A percentile compares a stretch with the other conserved stretches of the same genome.
Evolutionary conservation across 2,329 filamentous ascomycete genomes (phyloP).

Genomic region (Corinectria fuckeliana): DNA sequence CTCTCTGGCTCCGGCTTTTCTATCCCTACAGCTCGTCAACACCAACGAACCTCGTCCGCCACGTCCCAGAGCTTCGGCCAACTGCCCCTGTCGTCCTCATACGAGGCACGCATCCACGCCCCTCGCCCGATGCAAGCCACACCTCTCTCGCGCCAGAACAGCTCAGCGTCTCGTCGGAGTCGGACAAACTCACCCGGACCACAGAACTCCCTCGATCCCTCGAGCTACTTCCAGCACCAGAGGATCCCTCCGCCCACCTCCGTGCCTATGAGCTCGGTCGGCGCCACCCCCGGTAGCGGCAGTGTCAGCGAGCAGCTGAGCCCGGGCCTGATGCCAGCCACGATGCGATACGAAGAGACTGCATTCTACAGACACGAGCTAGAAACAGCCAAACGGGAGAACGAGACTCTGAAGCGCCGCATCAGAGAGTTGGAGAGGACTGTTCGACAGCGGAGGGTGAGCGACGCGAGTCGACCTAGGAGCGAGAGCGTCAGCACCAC

Average conservation of each 20-base stretch:
- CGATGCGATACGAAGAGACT: slow-evolving; percentile 67
- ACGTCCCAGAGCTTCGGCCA: slow-evolving; percentile 58
- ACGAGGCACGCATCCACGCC: slow-evolving; percentile 51
- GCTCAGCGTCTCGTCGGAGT: slow-evolving; percentile 60
- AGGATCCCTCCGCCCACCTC: slow-evolving; percentile 47
- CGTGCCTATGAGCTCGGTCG: slow-evolving; percentile 46
- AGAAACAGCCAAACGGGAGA: slow-evolving; percentile 67
- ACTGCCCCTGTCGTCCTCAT: slow-evolving; percentile 44
- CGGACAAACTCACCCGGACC: slow-evolving; percentile 57
- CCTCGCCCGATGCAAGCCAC: slow-evolving; percentile 53
- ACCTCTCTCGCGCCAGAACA: slow-evolving; percentile 61
- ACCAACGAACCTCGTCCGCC: slow-evolving; percentile 65
- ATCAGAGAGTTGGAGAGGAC: slow-evolving; percentile 67
- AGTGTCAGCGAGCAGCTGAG: slow-evolving; percentile 52
- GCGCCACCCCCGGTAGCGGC: slow-evolving; percentile 49
- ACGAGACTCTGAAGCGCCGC: slow-evolving; percentile 65
- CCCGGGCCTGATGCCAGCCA: slow-evolving; percentile 62
- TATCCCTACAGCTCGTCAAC: slow-evolving; percentile 60
- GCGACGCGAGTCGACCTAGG: slow-evolving; percentile 53
- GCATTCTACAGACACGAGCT: slow-evolving; percentile 65
- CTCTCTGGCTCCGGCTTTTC: slow-evolving; percentile 65
- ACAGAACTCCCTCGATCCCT: slow-evolving; percentile 50
- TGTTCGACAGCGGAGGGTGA: slow-evolving; percentile 56
- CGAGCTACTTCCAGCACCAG: slow-evolving; percentile 57
- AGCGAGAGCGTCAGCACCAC: slow-evolving; percentile 63